Evolutionary conservation across 495 filamentous ascomycete genomes (phyloP).

Genomic region (Lichenothelia convexa): DNA sequence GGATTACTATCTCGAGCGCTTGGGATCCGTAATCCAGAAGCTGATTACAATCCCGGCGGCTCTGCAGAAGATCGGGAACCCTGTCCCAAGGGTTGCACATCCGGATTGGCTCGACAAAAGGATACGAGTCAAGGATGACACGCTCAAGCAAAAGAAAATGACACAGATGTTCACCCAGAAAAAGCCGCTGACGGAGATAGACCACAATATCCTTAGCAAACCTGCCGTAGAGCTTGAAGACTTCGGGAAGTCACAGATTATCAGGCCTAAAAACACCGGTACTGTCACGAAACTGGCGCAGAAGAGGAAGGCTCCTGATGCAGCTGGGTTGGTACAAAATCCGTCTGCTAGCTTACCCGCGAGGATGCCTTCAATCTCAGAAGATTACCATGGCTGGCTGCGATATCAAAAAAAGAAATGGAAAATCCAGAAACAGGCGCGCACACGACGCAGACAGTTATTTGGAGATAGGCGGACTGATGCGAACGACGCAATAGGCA

Average conservation of each 20-base stretch:
- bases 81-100: conserved; percentile 80
- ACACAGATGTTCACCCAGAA: conserved; percentile 74
- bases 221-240: conserved; percentile 64
- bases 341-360: conserved; percentile 72
- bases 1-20: conserved; percentile 87
- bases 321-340: conserved; percentile 35
- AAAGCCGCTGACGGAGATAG: conserved; percentile 51
- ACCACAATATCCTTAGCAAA: conserved; percentile 44
- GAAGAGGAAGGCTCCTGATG: conserved; percentile 69
- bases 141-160: conserved; percentile 96
- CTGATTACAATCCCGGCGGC: conserved; percentile 96
- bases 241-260: conserved; percentile 44
- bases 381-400: conserved; percentile 79
- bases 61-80: conserved; percentile 84
- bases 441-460: conserved; percentile 69
- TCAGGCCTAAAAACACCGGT: conserved; percentile 48
- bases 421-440: conserved; percentile 91
- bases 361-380: conserved; percentile 66
- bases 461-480: conserved; percentile 70
- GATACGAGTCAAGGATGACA: conserved; percentile 89
- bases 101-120: conserved; percentile 90
- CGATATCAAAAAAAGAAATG: conserved; percentile 97
- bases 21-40: conserved; percentile 95
- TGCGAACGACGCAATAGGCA: conserved; percentile 55
- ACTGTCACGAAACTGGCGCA: conserved; percentile 43